phyloP scores from a whole-genome alignment of 306 rosid genomes.

The Amphicarpaea edgeworthii region DNA sequence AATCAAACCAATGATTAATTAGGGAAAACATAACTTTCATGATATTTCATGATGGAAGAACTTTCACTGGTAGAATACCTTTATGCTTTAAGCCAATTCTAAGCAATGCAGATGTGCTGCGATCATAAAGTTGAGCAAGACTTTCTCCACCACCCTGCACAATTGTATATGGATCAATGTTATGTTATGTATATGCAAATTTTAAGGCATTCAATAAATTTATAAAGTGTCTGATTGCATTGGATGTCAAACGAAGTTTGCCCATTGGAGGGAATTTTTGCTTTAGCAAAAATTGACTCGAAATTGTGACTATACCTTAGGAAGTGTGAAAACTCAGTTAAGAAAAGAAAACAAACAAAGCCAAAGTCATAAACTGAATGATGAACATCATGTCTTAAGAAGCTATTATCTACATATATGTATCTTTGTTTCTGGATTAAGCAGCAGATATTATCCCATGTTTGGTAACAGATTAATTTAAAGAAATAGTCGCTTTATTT shows the following conservation, averaged over 20 bases:
- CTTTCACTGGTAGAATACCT: conserved; percentile 55
- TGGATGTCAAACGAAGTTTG: neutral
- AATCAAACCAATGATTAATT: conserved; percentile 27
- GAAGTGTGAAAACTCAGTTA: neutral
- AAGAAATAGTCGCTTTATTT: neutral
- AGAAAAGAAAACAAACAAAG: neutral
- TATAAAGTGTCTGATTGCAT: conserved; percentile 4
- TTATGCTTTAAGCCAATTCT: conserved; percentile 73
- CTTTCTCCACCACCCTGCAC: conserved; percentile 97
- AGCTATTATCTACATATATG: neutral
- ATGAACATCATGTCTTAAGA: neutral
- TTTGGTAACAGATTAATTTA: neutral
- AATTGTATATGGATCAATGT: conserved; percentile 39
- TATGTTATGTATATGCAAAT: conserved; percentile 12
- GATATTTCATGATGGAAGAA: conserved; percentile 20
- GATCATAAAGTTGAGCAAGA: conserved; percentile 74
- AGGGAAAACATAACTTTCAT: conserved; percentile 11
- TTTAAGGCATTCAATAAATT: conserved; percentile 29
- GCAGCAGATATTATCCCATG: conserved; percentile 3
- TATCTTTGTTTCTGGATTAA: conserved; percentile 2
- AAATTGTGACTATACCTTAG: neutral
- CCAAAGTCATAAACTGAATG: conserved; percentile 13
- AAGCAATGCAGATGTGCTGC: conserved; percentile 73
- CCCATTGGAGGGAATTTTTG: neutral
- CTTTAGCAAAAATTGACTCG: neutral